These are phyloP conservation scores for Tolypocladium inflatum DNA, from an alignment of 2,329 filamentous ascomycete genomes.

Conservation along the genomic window DNA sequence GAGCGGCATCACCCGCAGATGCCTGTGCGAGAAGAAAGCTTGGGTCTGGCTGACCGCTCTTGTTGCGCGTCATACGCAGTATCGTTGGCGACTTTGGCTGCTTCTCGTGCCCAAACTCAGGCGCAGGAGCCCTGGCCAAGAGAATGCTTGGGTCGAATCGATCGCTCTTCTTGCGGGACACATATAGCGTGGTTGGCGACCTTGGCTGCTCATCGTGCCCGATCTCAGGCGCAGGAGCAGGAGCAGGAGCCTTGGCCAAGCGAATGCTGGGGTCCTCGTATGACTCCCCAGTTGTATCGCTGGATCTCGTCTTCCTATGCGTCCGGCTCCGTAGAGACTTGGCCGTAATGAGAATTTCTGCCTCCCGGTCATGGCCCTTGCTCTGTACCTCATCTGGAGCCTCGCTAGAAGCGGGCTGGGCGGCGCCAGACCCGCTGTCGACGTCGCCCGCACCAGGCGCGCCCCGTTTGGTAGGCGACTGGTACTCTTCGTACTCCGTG, in stretches of 20 bases:
- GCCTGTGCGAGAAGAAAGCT: constrained; percentile 15
- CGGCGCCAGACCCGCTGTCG: not conserved
- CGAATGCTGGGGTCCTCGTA: constrained; percentile 17
- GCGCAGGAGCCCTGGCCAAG: constrained; percentile 12
- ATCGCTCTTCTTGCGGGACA: constrained; percentile 17
- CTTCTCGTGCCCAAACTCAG: not conserved
- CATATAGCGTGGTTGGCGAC: constrained; percentile 7
- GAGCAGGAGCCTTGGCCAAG: constrained; percentile 12
- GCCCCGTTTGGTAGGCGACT: not conserved
- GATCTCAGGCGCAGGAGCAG: constrained; percentile 1
- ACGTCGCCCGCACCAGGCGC: not conserved
- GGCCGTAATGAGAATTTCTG: constrained; percentile 16
- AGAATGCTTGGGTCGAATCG: constrained; percentile 17
- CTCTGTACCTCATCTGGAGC: constrained; percentile 4
- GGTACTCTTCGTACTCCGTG: constrained; percentile 8
- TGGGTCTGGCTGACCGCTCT: constrained; percentile 13
- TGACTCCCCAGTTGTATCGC: constrained; percentile 10
- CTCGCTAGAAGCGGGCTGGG: not conserved
- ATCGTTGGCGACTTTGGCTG: not conserved
- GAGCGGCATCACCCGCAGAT: constrained; percentile 5
- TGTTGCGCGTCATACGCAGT: constrained; percentile 17
- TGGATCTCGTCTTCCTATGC: constrained; percentile 13
- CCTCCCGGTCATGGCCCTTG: constrained; percentile 3
- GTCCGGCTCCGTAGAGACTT: constrained; percentile 20
- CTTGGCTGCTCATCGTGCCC: not conserved